Base-by-base conservation (phyloP, 805 yeast genomes). In the Candida rishiriensis region DNA sequence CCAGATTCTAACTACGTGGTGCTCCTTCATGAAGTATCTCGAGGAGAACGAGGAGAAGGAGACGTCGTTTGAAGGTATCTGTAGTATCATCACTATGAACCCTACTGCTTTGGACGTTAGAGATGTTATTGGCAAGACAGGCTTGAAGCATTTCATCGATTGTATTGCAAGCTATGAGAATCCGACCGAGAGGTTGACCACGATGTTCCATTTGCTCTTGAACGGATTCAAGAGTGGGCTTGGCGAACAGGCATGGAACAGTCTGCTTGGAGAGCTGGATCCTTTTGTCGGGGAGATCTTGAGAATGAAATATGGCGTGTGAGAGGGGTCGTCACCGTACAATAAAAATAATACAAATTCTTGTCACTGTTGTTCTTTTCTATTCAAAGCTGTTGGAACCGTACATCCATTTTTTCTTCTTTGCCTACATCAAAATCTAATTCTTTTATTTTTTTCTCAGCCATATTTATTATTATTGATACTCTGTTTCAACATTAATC, bases 41-140 rank as follows among this genome's bases (percentile, higher is more conserved):
- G 83, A 79, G 36, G 93, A 87, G 52, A 82, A 89, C 46, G 85
- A 82, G 42, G 99, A 93, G 63, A 93, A 93, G 65, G 95, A 87
- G 50, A 75, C 89, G 10, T 84, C 95, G 2, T 88, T 85, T 60
- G 73, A 74, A 53, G 99, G 99, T 3, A 85, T 93, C 80, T 74
- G 89, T 59, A 77, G 76, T 44, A 75, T 81, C 29, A 69, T 91
- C 14, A 71, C 73, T 32, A 60, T 65, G n/a, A 82, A 84, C 56
- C 96, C 96, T 2, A 72, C 75, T 30, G 85, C 81, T 0, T 66
- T 87, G 38, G 49, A 57, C 29, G 73, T 78, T 0, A 61, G 66
- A 29, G 76, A 70, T 48, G 64, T 63, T 14, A 70, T 70, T 41
- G 78, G 77, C 10, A 68, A 66, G 49, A 63, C 65, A 53, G 69